Base-by-base conservation (phyloP, 495 filamentous ascomycete genomes). In the Lepraria neglecta region DNA sequence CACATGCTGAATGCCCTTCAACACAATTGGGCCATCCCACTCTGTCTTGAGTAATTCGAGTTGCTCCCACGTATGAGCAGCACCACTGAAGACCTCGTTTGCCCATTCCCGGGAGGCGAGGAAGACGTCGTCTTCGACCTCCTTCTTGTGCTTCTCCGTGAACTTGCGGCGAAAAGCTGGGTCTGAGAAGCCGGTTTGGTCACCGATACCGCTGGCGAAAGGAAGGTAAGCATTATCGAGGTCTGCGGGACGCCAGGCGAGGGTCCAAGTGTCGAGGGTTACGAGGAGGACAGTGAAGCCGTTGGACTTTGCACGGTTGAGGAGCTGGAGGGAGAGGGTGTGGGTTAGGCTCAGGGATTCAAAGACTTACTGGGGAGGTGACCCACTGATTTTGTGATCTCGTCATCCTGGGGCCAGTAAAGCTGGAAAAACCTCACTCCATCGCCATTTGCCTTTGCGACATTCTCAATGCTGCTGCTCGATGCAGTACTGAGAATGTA, bases 191-290 rank as follows among this genome's bases (percentile, higher is more conserved):
- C 75, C 75, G 42, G 75, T 68, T 53, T 78, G 67, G 59, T 71
- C 74, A 3, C 76, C 77, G n/a, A 76, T 61, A 5, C 76, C 77
- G 35, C 67, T 71, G 61, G 77, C 70, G 69, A 69, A 84, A 47
- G 74, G 87, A 69, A 70, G 62, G 57, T 81, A 87, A 33, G 75
- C 85, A 33, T 80, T 78, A 65, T 88, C 85, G 28, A 89, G 74
- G 68, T 89, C 86, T 2, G 73, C 75, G 0, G 84, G 87, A 50
- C 85, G 75, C 86, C 83, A 86, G 14, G 76, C 73, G 38, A 86
- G 70, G 10, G 73, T 74, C 56, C 75, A 83, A 1, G 82, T 85
- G 69, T 88, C 85, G 0, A 87, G 74, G 1, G 85, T 87, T 0
- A 88, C 78, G 46, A 87, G 75, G 6, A 86, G 70, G 15, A 78